phyloP scores from a whole-genome alignment of 345 rosid species.

The Clausena lansium region DNA sequence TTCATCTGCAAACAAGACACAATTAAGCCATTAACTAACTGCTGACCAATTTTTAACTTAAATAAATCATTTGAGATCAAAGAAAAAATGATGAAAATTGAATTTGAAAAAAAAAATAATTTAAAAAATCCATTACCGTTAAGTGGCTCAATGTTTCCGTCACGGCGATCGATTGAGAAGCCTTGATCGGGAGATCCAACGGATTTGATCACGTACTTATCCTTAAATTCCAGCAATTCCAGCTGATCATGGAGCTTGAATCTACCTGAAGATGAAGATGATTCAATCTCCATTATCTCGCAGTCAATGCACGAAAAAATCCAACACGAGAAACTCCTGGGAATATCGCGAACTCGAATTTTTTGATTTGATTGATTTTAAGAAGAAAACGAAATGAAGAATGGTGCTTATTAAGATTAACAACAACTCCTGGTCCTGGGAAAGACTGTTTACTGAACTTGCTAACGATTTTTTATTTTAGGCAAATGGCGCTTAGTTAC shows the following conservation, averaged over 20 bases:
- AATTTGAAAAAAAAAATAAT: neutral
- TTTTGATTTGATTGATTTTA: neutral
- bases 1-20: constrained; percentile 34
- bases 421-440: constrained; percentile 18
- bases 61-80: neutral
- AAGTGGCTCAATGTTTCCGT: constrained; percentile 60
- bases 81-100: neutral
- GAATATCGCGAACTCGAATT: neutral
- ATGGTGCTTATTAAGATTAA: no score
- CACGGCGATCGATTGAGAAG: constrained; percentile 68
- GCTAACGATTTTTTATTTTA: neutral
- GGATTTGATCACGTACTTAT: constrained; percentile 69
- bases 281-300: constrained; percentile 40
- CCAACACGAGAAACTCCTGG: neutral
- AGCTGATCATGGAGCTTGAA: constrained; percentile 72
- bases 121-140: constrained; percentile 34
- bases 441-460: no score
- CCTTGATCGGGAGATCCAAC: constrained; percentile 54
- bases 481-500: neutral
- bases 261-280: constrained; percentile 34
- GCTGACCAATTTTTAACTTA: neutral
- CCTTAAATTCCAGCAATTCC: constrained; percentile 72
- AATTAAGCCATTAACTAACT: neutral
- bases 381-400: neutral
- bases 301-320: neutral